phyloP scores from a whole-genome alignment of 306 rosid species.

The Prunus mira region DNA sequence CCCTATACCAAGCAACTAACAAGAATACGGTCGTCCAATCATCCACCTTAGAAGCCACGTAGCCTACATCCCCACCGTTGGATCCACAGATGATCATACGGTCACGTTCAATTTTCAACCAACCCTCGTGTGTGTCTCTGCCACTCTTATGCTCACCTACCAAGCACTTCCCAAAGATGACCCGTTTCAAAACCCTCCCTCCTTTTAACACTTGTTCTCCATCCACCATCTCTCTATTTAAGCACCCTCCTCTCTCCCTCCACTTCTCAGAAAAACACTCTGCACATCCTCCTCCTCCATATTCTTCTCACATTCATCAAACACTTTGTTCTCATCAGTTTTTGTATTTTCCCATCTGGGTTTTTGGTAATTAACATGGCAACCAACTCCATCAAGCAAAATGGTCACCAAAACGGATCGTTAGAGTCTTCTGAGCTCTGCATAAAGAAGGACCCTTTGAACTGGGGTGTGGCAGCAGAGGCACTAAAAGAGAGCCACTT shows the following conservation, averaged over 20 bases:
- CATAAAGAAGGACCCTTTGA: conserved; percentile 48
- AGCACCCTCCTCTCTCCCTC: conserved; percentile 8
- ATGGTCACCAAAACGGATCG: conserved; percentile 24
- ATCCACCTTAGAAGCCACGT: conserved; percentile 30
- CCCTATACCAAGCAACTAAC: conserved; percentile 11
- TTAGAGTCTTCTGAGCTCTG: conserved; percentile 27
- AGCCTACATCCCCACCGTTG: neutral
- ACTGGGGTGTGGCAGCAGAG: conserved; percentile 69
- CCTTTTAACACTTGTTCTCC: neutral
- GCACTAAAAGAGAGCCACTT: conserved; percentile 64
- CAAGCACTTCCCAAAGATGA: conserved; percentile 17
- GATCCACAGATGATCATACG: conserved; percentile 23
- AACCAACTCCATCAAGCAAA: conserved; percentile 13
- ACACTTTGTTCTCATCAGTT: neutral
- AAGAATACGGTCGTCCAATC: neutral
- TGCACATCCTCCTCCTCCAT: neutral
- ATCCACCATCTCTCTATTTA: conserved; percentile 30
- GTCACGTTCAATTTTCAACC: conserved; percentile 32
- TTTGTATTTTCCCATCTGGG: neutral
- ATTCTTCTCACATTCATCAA: conserved; percentile 4
- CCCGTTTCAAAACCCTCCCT: neutral
- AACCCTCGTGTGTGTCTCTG: conserved; percentile 46
- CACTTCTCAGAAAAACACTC: conserved; percentile 19
- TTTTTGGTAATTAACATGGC: conserved; percentile 33
- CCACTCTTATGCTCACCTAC: conserved; percentile 61